A percentile compares a stretch with the other conserved stretches of the same genome.
These are phyloP conservation scores for Dactylorhiza incarnata DNA, from an alignment of 106 monocot species.

Conservation along the genomic window DNA sequence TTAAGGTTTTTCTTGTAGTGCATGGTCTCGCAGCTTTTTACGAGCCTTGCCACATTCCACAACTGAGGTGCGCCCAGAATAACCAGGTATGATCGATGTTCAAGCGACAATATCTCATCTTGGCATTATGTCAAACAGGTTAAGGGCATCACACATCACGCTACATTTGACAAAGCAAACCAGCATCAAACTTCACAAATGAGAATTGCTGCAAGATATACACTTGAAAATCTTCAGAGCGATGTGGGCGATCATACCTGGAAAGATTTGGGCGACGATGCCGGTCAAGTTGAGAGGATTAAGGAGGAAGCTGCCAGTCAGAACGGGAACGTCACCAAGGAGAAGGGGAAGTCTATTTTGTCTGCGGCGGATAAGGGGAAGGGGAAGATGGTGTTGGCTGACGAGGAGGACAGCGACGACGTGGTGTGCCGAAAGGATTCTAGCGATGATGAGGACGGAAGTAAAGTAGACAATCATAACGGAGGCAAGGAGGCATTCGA, in stretches of 20 bases:
- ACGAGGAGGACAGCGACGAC: background rate
- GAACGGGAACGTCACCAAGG: too few relatives aligned
- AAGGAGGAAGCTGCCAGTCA: too few relatives aligned
- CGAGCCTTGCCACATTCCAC: constrained; percentile 17
- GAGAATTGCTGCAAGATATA: constrained; percentile 14
- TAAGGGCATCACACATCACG: constrained; percentile 18
- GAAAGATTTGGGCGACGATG: background rate
- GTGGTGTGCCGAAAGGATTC: background rate
- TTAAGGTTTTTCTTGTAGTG: too few relatives aligned
- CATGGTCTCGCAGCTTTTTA: background rate
- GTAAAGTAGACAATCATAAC: constrained; percentile 43
- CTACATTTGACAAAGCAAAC: constrained; percentile 27
- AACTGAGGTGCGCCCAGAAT: constrained; percentile 8
- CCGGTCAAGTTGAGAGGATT: background rate
- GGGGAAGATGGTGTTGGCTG: constrained; percentile 1
- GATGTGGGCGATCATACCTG: background rate
- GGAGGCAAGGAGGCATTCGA: constrained; percentile 53
- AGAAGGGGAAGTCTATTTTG: background rate
- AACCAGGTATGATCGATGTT: constrained; percentile 31
- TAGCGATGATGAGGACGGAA: background rate
- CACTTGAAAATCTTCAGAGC: constrained; percentile 11
- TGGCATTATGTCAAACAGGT: constrained; percentile 24
- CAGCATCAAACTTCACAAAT: constrained; percentile 28
- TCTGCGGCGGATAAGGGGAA: constrained; percentile 3
- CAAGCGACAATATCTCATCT: constrained; percentile 22